These are phyloP conservation scores for Candida quercuum DNA, from an alignment of 805 yeast species.

Conservation along the genomic window DNA sequence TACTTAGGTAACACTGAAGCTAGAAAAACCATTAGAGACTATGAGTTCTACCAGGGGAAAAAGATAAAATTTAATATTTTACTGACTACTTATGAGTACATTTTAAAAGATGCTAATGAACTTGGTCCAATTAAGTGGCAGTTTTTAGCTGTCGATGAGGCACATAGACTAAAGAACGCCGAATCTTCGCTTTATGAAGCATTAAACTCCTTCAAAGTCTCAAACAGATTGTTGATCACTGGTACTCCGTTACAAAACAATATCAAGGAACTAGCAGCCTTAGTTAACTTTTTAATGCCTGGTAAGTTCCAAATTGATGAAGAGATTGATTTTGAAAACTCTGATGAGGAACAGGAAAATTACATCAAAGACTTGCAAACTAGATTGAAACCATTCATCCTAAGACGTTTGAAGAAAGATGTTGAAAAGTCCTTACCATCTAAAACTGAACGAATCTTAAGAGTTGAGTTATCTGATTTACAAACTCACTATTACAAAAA, in stretches of 20 bases:
- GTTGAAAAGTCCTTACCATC: slow-evolving; percentile 96
- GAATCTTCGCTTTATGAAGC: slow-evolving; percentile 92
- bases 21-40: slow-evolving; percentile 73
- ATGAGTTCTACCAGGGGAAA: slow-evolving; percentile 71
- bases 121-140: slow-evolving; percentile 90
- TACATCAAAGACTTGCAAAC: slow-evolving; percentile 83
- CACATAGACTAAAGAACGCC: slow-evolving; percentile 92
- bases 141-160: slow-evolving; percentile 96
- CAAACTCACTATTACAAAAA: slow-evolving; percentile 95
- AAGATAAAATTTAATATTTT: slow-evolving; percentile 89
- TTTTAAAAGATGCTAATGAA: slow-evolving; percentile 79
- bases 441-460: slow-evolving; percentile 87
- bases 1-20: slow-evolving; percentile 91
- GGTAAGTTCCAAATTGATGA: slow-evolving; percentile 86
- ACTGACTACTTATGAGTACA: slow-evolving; percentile 93
- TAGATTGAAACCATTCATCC: slow-evolving; percentile 84
- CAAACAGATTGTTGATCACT: slow-evolving; percentile 83
- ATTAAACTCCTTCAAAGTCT: slow-evolving; percentile 71
- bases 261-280: slow-evolving; percentile 90
- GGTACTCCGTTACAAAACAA: slow-evolving; percentile 98
- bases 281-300: slow-evolving; percentile 94
- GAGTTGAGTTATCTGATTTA: slow-evolving; percentile 91
- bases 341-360: slow-evolving; percentile 79
- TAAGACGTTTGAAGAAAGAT: slow-evolving; percentile 92
- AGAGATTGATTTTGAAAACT: slow-evolving; percentile 91